Evolutionary conservation across 2,329 filamentous ascomycete genomes (phyloP).

Genomic region (Didymella lethalis): DNA sequence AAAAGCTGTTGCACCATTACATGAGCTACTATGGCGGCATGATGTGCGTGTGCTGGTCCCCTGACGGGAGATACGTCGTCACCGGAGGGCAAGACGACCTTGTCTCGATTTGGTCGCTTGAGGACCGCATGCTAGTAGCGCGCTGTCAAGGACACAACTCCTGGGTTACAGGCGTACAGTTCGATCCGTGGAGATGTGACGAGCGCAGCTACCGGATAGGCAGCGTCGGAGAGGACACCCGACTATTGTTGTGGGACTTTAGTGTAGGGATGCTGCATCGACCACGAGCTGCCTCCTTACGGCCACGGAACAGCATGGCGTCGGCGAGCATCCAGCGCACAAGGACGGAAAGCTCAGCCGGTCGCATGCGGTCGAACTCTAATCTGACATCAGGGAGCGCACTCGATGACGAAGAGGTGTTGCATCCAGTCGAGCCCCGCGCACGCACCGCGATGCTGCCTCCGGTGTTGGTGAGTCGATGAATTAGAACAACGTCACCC

Average conservation of each 20-base stretch:
- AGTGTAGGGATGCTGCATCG: slow-evolving; percentile 95
- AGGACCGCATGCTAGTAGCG: slow-evolving; percentile 83
- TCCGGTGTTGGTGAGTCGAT: slow-evolving; percentile 77
- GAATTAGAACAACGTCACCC: slow-evolving; percentile 8
- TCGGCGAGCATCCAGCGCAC: slow-evolving; percentile 54
- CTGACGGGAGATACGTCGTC: slow-evolving; percentile 93
- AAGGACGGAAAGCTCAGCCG: slow-evolving; percentile 69
- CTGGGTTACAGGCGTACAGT: slow-evolving; percentile 92
- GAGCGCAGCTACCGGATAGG: slow-evolving; percentile 95
- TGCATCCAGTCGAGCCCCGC: slow-evolving; percentile 85
- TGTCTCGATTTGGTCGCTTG: slow-evolving; percentile 92
- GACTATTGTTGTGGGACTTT: slow-evolving; percentile 95
- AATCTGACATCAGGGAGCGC: slow-evolving; percentile 63
- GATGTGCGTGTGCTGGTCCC: slow-evolving; percentile 95
- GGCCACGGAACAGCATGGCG: slow-evolving; percentile 63
- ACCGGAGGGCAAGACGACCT: slow-evolving; percentile 96
- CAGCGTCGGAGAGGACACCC: slow-evolving; percentile 92
- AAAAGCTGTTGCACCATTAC: slow-evolving; percentile 89
- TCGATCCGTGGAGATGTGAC: slow-evolving; percentile 97
- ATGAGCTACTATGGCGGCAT: slow-evolving; percentile 93
- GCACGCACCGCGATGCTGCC: slow-evolving; percentile 84
- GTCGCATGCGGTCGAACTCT: slow-evolving; percentile 75
- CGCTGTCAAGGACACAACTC: slow-evolving; percentile 95
- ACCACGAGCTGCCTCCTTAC: slow-evolving; percentile 73
- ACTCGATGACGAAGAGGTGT: slow-evolving; percentile 68